Evolutionary conservation across 2,329 filamentous ascomycete genomes (phyloP).

Genomic region (Cadophora luteo-olivacea): DNA sequence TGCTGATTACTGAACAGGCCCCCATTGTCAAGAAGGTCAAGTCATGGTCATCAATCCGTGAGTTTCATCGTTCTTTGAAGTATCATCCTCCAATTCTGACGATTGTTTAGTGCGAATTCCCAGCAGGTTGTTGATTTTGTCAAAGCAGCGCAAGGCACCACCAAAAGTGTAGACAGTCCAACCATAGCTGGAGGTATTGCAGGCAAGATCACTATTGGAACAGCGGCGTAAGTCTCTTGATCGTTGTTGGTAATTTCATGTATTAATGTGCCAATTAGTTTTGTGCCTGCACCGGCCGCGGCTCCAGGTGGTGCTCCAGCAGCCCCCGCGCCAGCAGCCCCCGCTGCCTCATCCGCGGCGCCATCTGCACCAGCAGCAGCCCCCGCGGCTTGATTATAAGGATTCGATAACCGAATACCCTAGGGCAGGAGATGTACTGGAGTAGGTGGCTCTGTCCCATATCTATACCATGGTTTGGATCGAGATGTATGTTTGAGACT

Average conservation of each 20-base stretch:
- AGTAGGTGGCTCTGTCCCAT: not conserved
- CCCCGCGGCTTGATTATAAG: not conserved
- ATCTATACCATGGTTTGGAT: not conserved
- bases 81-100: not conserved
- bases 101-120: not conserved
- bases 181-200: not conserved
- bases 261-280: not conserved
- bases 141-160: constrained; percentile 12
- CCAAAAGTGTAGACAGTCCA: not conserved
- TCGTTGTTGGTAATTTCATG: no score
- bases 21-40: constrained; percentile 11
- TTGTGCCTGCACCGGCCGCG: not conserved
- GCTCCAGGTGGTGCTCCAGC: not conserved
- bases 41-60: constrained; percentile 17
- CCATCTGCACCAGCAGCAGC: not conserved
- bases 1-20: not conserved
- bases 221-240: not conserved
- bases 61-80: not conserved
- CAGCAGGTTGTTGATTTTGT: constrained; percentile 13
- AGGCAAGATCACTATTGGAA: constrained; percentile 8
- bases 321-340: not conserved
- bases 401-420: not conserved
- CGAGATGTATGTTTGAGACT: not conserved
- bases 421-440: not conserved
- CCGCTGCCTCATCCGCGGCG: not conserved